phyloP scores from a whole-genome alignment of 495 filamentous ascomycete genomes.

The Evansstolkia leycettana region DNA sequence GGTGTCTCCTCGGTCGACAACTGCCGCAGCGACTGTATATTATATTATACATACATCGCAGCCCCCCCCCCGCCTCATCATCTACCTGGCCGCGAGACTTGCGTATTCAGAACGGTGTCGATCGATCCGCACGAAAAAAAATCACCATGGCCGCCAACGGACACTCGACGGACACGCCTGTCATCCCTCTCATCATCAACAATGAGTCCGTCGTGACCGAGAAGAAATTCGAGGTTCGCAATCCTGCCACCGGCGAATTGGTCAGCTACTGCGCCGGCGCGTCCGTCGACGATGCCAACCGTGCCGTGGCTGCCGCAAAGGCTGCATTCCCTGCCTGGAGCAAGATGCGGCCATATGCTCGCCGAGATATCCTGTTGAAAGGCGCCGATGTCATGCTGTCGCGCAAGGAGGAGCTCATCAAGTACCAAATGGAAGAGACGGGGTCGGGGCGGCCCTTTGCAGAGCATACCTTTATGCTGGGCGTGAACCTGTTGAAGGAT shows the following conservation, averaged over 20 bases:
- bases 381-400: constrained; percentile 54
- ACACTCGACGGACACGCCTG: constrained; percentile 9
- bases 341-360: constrained; percentile 43
- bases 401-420: constrained; percentile 49
- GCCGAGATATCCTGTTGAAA: constrained; percentile 60
- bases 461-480: constrained; percentile 50
- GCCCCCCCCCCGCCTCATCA: too few relatives aligned
- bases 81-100: too few relatives aligned
- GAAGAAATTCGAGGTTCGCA: constrained; percentile 53
- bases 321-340: constrained; percentile 63
- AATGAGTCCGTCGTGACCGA: constrained; percentile 50
- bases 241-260: constrained; percentile 48
- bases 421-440: constrained; percentile 58
- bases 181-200: constrained; percentile 61
- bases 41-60: too few relatives aligned
- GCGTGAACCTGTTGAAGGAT: constrained; percentile 53
- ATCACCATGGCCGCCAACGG: constrained; percentile 1
- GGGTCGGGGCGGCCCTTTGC: constrained; percentile 39
- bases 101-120: too few relatives aligned
- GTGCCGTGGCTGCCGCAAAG: constrained; percentile 44
- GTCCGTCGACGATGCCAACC: constrained; percentile 45
- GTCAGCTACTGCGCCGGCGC: constrained; percentile 51
- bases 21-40: too few relatives aligned
- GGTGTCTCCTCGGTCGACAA: too few relatives aligned
- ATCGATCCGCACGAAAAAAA: too few relatives aligned